phyloP scores from a whole-genome alignment of 2,329 filamentous ascomycete species.

The Fusarium albidum region DNA sequence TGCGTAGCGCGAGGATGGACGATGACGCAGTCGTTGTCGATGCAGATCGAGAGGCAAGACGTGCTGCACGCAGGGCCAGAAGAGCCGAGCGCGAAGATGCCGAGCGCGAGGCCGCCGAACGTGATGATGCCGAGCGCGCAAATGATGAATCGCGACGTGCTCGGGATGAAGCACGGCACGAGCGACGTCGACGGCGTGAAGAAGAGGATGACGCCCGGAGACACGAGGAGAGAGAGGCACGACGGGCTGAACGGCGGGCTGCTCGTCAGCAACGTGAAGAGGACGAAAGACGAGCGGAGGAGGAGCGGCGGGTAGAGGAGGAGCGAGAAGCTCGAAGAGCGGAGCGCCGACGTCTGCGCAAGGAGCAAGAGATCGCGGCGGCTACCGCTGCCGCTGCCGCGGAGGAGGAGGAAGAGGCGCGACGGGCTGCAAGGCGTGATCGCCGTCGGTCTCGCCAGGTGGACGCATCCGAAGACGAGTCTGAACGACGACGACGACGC shows the following conservation, averaged over 20 bases:
- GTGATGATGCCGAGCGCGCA: constrained; percentile 62
- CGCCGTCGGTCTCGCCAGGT: constrained; percentile 57
- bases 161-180: constrained; percentile 65
- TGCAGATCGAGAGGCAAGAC: constrained; percentile 67
- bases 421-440: constrained; percentile 56
- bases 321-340: constrained; percentile 62
- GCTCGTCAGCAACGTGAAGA: constrained; percentile 42
- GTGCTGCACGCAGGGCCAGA: constrained; percentile 68
- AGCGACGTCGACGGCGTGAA: constrained; percentile 60
- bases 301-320: constrained; percentile 61
- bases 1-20: constrained; percentile 58
- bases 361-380: constrained; percentile 56
- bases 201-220: constrained; percentile 58
- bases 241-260: constrained; percentile 62
- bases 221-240: constrained; percentile 56
- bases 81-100: constrained; percentile 60
- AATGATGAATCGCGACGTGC: constrained; percentile 65
- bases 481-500: constrained; percentile 61
- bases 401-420: constrained; percentile 56
- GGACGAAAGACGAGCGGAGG: constrained; percentile 41
- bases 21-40: constrained; percentile 59
- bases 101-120: constrained; percentile 28
- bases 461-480: constrained; percentile 59
- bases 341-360: constrained; percentile 59
- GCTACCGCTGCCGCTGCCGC: constrained; percentile 51